Evolutionary conservation across 1,284 basidiomycete genomes (phyloP).

Genomic region (Afroboletus lepidellus): DNA sequence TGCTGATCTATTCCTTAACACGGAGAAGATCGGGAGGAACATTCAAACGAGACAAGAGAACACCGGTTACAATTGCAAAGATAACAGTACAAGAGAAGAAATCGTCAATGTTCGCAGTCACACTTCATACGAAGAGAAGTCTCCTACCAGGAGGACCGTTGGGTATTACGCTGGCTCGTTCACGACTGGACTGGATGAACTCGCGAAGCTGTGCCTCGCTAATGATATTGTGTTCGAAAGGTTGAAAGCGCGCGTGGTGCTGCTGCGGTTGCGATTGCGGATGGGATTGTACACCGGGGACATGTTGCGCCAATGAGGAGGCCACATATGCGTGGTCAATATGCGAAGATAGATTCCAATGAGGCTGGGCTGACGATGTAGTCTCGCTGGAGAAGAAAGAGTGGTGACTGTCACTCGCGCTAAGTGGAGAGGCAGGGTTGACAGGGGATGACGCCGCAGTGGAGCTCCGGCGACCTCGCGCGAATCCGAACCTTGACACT

Average conservation of each 20-base stretch:
- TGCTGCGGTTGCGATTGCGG: slow-evolving; percentile 34
- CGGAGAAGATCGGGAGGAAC: slow-evolving; percentile 18
- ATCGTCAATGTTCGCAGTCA: slow-evolving; percentile 35
- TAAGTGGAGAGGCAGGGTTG: slow-evolving; percentile 56
- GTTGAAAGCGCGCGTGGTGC: slow-evolving; percentile 49
- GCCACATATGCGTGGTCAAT: slow-evolving; percentile 46
- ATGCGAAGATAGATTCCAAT: slow-evolving; percentile 49
- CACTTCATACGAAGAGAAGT: slow-evolving; percentile 42
- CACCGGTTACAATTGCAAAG: slow-evolving; percentile 16
- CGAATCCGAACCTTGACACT: slow-evolving; percentile 82
- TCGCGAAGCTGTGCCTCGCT: slow-evolving; percentile 75
- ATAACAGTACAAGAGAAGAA: slow-evolving; percentile 24
- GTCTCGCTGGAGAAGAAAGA: slow-evolving; percentile 47
- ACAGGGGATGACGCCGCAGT: slow-evolving; percentile 58
- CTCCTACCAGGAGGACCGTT: slow-evolving; percentile 49
- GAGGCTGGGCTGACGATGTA: slow-evolving; percentile 37
- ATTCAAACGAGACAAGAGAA: slow-evolving; percentile 7
- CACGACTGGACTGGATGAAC: slow-evolving; percentile 67
- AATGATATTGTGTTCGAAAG: slow-evolving; percentile 52
- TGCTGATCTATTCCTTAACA: slow-evolving; percentile 35
- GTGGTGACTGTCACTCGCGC: slow-evolving; percentile 47
- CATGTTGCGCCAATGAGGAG: slow-evolving; percentile 49
- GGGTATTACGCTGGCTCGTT: slow-evolving; percentile 41
- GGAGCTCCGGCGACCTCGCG: slow-evolving; percentile 66
- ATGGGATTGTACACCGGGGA: slow-evolving; percentile 35